Base-by-base conservation (phyloP, 768 basidiomycete species). In the Hericium coralloides region DNA sequence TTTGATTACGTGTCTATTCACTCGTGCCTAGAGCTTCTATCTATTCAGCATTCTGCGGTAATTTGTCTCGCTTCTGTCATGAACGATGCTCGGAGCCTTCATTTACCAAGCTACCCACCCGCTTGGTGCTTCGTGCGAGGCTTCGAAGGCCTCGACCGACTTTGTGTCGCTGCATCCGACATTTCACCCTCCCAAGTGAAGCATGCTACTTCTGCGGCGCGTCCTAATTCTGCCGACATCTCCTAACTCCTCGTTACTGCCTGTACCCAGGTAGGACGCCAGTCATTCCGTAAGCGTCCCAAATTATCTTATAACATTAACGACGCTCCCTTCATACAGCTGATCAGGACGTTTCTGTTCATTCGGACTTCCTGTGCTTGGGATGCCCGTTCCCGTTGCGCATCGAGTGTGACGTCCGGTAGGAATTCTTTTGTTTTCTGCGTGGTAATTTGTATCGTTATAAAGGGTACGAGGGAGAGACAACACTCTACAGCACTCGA, bases 111-210 rank as follows among this genome's bases (percentile, higher is more conserved):
- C 55, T 53, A 56, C 54, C 59, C 47, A 31, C 31, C 45, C 52
- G 55, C 52, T 55, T 59, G 57, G 55, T 50, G 52, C 45, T 59
- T 25, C 57, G 49, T 38, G 36, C 49, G 51, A 62, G 36, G 61
- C 61, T 58, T 62, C 61, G 25, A 60, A 15, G 59, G 59, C 38
- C 61, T 60, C 59, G 57, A 31, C 31, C 31, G 31, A 60, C 49
- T 50, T 60, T 61, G 31, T n/a, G 41, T 57, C 51, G 22, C 59
- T 53, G 56, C 26, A 14, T 51, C 61, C 61, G 56, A 62, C 23
- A 60, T 60, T 62, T 58, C 57, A 52, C 61, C 59, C 41, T 55
- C 17, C 47, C 31, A n/a, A 25, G 52, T 54, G 53, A 31, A 20
- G 26, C 51, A 55, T 60, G 54, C 59, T 53, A 60, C 31, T 53